Base-by-base conservation (phyloP, 2,329 filamentous ascomycete genomes). In the Cadophora malorum region DNA sequence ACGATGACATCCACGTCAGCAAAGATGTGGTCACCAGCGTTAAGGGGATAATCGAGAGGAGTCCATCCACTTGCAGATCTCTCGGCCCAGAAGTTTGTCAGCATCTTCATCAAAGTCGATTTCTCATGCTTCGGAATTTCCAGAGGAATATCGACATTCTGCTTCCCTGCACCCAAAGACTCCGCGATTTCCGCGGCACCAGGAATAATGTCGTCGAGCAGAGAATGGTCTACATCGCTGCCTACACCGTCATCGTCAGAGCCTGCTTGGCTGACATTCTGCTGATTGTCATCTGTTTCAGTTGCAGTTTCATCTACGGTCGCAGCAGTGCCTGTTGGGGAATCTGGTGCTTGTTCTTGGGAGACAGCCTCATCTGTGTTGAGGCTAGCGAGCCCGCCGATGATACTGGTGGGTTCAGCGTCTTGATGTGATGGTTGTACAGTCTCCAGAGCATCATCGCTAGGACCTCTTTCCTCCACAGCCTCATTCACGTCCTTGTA, bases 61-160 rank as follows among this genome's bases (percentile, higher is more conserved):
- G 91, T 87, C 96, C 96, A 99, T 47, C 95, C 94, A 78, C 94
- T 97, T 28, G 96, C 93, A 59, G 96, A 98, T 64, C 96, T 89
- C 80, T 99, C 96, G 2, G 96, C 96, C 96, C 96, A 99, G 79
- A 99, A 99, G 75, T 95, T 97, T 19, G 94, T 96, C 56, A 99
- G 85, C 82, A 97, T 94, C 77, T 96, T 97, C 88, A 99, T 91
- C 72, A 98, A 83, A 56, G 94, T 97, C 67, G 90, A 94, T 79
- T 95, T 96, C 77, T 97, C 93, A 76, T 98, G 93, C 76, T 93
- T 97, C 0, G 94, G 93, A 14, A 99, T 85, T 73, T 97, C 93
- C 10, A 92, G 80, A 0, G 86, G 84, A 28, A 89, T 84, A 63
- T 89, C 88, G 1, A 83, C 82, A 73, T 82, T 87, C 4, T 85